Conservation (phyloP, 208 protist species). For the Spongospora subterranea region DNA sequence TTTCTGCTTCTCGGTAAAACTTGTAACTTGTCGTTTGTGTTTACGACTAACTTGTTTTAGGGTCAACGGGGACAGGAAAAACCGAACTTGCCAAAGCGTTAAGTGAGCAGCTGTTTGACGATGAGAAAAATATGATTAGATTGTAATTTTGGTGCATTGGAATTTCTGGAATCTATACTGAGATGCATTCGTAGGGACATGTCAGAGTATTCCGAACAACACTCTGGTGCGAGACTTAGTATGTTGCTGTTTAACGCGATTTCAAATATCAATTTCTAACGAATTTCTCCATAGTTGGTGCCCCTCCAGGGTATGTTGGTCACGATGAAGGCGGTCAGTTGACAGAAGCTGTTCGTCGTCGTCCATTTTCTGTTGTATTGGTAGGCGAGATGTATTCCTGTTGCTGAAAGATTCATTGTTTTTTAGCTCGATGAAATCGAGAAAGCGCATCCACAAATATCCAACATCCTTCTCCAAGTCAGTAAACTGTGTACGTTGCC, state of each 20-base stretch:
- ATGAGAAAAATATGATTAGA: constrained; percentile 69
- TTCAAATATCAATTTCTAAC: constrained; percentile 78
- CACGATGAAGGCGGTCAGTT: constrained; percentile 72
- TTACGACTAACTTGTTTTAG: constrained; percentile 63
- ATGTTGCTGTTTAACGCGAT: constrained; percentile 70
- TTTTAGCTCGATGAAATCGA: constrained; percentile 80
- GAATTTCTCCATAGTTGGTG: constrained; percentile 69
- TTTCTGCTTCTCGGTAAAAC: constrained; percentile 69
- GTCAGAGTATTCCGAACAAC: constrained; percentile 80
- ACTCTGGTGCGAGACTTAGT: constrained; percentile 73
- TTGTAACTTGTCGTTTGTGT: neutral
- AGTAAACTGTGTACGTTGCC: constrained; percentile 76
- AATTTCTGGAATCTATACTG: too few relatives aligned
- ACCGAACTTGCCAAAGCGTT: constrained; percentile 83
- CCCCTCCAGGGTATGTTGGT: constrained; percentile 72
- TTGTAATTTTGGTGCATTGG: too few relatives aligned
- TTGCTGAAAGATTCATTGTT: neutral
- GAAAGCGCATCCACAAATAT: constrained; percentile 81
- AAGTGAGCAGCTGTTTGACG: constrained; percentile 69
- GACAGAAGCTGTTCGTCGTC: constrained; percentile 70
- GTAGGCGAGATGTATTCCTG: constrained; percentile 72
- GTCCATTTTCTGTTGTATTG: constrained; percentile 79
- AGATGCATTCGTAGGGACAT: constrained; percentile 84
- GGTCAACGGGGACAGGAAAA: constrained; percentile 82
- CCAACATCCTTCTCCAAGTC: constrained; percentile 75